phyloP scores from a whole-genome alignment of 1,284 basidiomycete species.

The Boletus smithii region DNA sequence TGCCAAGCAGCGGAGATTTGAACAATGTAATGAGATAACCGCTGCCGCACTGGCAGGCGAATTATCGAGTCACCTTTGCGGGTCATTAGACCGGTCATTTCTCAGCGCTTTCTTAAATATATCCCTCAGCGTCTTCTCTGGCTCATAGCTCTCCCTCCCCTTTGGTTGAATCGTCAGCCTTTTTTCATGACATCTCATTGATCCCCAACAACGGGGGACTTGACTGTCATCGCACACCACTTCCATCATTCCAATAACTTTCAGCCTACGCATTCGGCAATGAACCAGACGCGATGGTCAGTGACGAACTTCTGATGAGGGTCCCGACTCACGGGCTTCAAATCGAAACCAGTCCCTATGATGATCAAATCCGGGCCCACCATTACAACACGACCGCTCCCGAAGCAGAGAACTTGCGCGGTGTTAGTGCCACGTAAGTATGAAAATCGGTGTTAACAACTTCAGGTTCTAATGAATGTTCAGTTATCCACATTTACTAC shows the following conservation, averaged over 20 bases:
- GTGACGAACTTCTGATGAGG: not conserved
- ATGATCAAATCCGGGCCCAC: constrained; percentile 4
- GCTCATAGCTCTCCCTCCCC: constrained; percentile 1
- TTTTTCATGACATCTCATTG: constrained; percentile 18
- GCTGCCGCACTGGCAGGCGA: constrained; percentile 10
- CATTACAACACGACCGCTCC: not conserved
- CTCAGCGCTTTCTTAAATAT: constrained; percentile 25
- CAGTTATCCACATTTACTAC: constrained; percentile 10
- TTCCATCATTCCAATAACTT: not conserved
- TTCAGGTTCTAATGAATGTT: constrained; percentile 7
- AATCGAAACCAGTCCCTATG: constrained; percentile 9
- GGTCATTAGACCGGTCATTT: constrained; percentile 10
- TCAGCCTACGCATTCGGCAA: constrained; percentile 3
- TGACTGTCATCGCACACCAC: not conserved
- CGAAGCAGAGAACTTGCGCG: constrained; percentile 1
- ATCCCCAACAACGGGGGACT: constrained; percentile 11
- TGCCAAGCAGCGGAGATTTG: constrained; percentile 21
- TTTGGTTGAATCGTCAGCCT: constrained; percentile 2
- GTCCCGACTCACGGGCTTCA: constrained; percentile 1
- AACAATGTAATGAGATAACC: constrained; percentile 16
- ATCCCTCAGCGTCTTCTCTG: constrained; percentile 8
- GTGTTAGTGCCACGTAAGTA: constrained; percentile 11
- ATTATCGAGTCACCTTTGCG: constrained; percentile 13
- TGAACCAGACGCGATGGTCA: constrained; percentile 16
- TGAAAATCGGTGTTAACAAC: not conserved